A percentile compares a stretch with the other conserved stretches of the same genome.
Evolutionary conservation across 352 stramenopile genomes (phyloP).

Genomic region (Thalassiosira mediterranea): DNA sequence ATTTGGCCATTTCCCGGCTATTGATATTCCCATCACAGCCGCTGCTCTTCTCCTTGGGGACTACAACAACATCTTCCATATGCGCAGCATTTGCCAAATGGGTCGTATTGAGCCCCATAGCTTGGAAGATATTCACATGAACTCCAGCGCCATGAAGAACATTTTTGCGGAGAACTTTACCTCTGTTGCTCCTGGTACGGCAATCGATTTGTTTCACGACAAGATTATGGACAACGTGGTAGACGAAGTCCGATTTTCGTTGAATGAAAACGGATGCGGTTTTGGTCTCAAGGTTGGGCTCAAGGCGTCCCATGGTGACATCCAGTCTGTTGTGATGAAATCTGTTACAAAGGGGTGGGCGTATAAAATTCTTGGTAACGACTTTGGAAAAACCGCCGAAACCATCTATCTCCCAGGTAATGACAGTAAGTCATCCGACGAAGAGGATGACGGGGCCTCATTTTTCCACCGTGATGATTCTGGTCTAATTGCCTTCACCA

Average conservation of each 20-base stretch:
- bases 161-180: too few relatives aligned
- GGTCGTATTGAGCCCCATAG: too few relatives aligned
- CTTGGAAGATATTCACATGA: too few relatives aligned
- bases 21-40: conserved; percentile 16
- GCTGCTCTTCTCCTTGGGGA: conserved; percentile 13
- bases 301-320: neutral
- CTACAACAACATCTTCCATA: conserved; percentile 17
- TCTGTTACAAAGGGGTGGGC: neutral
- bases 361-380: too few relatives aligned
- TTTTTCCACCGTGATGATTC: conserved; percentile 24
- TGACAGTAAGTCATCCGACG: neutral
- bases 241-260: too few relatives aligned
- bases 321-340: conserved; percentile 6
- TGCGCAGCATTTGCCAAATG: conserved; percentile 16
- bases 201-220: too few relatives aligned
- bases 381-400: too few relatives aligned
- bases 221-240: too few relatives aligned
- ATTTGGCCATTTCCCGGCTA: neutral
- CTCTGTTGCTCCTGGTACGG: too few relatives aligned
- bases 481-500: conserved; percentile 11
- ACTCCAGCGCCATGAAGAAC: too few relatives aligned
- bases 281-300: conserved; percentile 20
- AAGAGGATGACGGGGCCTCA: conserved; percentile 1
- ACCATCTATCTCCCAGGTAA: conserved; percentile 16
- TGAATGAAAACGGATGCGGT: conserved; percentile 17